These are phyloP conservation scores for Croton setiger DNA, from an alignment of 441 rosid species.

Conservation along the genomic window DNA sequence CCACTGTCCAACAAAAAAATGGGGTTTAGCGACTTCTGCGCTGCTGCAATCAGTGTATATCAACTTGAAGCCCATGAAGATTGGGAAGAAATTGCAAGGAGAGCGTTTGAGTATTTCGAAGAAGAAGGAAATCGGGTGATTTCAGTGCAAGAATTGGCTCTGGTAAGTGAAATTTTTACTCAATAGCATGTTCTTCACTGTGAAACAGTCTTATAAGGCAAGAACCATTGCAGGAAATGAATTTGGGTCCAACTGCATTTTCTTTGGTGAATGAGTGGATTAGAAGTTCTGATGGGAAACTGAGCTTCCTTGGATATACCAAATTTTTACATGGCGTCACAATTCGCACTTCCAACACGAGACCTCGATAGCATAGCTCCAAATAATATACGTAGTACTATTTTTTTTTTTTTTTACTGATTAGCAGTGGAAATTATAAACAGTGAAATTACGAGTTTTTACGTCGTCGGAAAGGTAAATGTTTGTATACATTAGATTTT, in stretches of 20 bases:
- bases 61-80: conserved; percentile 76
- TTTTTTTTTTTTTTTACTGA: neutral
- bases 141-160: conserved; percentile 73
- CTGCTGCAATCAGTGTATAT: conserved; percentile 76
- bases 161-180: conserved; percentile 38
- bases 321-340: conserved; percentile 95
- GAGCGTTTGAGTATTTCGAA: conserved; percentile 74
- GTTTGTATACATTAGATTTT: no score
- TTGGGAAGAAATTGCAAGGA: conserved; percentile 72
- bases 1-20: conserved; percentile 69
- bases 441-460: no score
- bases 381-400: neutral
- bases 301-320: conserved; percentile 74
- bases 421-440: neutral
- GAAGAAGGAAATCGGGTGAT: conserved; percentile 78
- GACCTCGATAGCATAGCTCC: conserved; percentile 45
- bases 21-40: conserved; percentile 87
- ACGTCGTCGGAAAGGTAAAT: no score
- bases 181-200: neutral
- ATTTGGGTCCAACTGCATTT: conserved; percentile 69
- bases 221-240: conserved; percentile 63
- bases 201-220: neutral
- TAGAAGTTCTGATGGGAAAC: conserved; percentile 74
- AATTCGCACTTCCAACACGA: conserved; percentile 62
- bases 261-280: conserved; percentile 68